phyloP scores from a whole-genome alignment of 1,284 basidiomycete genomes.

The Moniliophthora roreri region DNA sequence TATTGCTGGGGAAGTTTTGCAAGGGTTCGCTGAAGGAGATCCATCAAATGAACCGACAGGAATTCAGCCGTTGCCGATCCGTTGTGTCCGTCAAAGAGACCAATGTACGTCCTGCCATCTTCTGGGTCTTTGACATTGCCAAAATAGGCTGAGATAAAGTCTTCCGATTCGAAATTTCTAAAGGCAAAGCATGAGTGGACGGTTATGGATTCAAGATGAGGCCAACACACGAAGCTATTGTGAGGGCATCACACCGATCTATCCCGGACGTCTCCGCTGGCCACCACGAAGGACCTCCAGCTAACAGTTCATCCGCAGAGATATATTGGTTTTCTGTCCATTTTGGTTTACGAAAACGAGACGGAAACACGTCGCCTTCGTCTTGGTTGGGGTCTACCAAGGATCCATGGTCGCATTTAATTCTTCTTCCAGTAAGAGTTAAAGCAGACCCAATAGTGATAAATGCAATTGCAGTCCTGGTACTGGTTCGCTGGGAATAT shows the following conservation, averaged over 20 bases:
- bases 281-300: slow-evolving; percentile 10
- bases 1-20: slow-evolving; percentile 12
- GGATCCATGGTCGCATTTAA: slow-evolving; percentile 1
- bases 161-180: slow-evolving; percentile 14
- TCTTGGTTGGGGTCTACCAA: not conserved
- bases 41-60: slow-evolving; percentile 10
- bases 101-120: slow-evolving; percentile 9
- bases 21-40: slow-evolving; percentile 9
- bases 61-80: slow-evolving; percentile 12
- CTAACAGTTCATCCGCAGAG: slow-evolving; percentile 10
- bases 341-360: slow-evolving; percentile 8
- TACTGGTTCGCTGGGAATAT: too few species aligned
- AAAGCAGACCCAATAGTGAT: slow-evolving; percentile 6
- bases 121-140: not conserved
- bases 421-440: slow-evolving; percentile 11
- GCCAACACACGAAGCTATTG: slow-evolving; percentile 10
- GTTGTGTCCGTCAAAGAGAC: slow-evolving; percentile 16
- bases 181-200: not conserved
- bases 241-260: slow-evolving; percentile 13
- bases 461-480: not conserved
- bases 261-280: slow-evolving; percentile 6
- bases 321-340: slow-evolving; percentile 9
- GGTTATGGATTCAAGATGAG: not conserved
- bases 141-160: slow-evolving; percentile 12
- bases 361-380: slow-evolving; percentile 6